Evolutionary conservation across 805 yeast genomes (phyloP).

Genomic region (Spathaspora gorwiae): DNA sequence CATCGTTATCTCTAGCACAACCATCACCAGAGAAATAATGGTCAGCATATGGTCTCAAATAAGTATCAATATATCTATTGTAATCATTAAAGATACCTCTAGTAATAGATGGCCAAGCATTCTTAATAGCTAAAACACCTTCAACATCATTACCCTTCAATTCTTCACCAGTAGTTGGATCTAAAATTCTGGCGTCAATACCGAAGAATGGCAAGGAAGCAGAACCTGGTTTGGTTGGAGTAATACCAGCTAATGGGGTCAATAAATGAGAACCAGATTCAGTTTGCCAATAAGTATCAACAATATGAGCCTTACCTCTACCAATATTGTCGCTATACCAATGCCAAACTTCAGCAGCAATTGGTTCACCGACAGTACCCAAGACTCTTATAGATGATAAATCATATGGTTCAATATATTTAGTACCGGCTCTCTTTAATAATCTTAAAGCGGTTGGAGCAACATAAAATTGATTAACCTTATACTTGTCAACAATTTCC

Average conservation of each 20-base stretch:
- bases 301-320: slow-evolving; percentile 79
- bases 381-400: slow-evolving; percentile 82
- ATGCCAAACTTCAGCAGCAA: slow-evolving; percentile 97
- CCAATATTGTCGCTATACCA: slow-evolving; percentile 96
- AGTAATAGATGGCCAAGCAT: slow-evolving; percentile 98
- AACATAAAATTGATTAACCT: slow-evolving; percentile 92
- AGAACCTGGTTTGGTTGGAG: slow-evolving; percentile 95
- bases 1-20: slow-evolving; percentile 95
- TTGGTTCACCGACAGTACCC: slow-evolving; percentile 98
- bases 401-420: slow-evolving; percentile 74
- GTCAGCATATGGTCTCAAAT: slow-evolving; percentile 88
- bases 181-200: slow-evolving; percentile 82
- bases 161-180: slow-evolving; percentile 87
- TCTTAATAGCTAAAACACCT: slow-evolving; percentile 88
- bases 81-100: slow-evolving; percentile 92
- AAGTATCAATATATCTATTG: slow-evolving; percentile 81
- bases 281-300: slow-evolving; percentile 98
- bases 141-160: slow-evolving; percentile 85
- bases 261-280: slow-evolving; percentile 95
- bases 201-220: slow-evolving; percentile 98
- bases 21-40: slow-evolving; percentile 97
- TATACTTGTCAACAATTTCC: slow-evolving; percentile 89
- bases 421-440: slow-evolving; percentile 84
- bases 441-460: slow-evolving; percentile 97
- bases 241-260: slow-evolving; percentile 90